A percentile compares a stretch with the other conserved stretches of the same genome.
Evolutionary conservation across 805 yeast species (phyloP).

Genomic region (Candida nanaspora): DNA sequence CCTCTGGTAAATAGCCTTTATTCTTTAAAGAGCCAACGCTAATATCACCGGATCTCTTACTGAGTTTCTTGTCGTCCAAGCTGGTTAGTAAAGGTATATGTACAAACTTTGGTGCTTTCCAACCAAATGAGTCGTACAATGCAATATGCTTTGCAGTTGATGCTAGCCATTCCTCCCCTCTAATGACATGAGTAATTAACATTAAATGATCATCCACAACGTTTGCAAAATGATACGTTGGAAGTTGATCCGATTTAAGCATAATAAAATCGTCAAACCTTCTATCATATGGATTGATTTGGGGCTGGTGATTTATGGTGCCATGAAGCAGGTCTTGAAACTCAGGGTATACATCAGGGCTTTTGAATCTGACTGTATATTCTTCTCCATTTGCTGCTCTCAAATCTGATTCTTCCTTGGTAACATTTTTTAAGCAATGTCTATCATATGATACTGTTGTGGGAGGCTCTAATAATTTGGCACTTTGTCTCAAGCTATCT

Average conservation of each 20-base stretch:
- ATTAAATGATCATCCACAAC: conserved; percentile 92
- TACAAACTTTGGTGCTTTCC: conserved; percentile 75
- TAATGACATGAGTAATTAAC: conserved; percentile 86
- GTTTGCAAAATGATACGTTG: conserved; percentile 95
- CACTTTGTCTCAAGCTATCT: conserved; percentile 59
- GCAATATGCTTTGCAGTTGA: conserved; percentile 95
- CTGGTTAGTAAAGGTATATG: conserved; percentile 88
- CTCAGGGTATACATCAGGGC: conserved; percentile 64
- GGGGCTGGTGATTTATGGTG: conserved; percentile 67
- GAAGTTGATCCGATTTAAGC: conserved; percentile 88
- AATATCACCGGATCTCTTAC: conserved; percentile 80
- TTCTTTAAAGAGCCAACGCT: conserved; percentile 54
- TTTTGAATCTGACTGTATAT: conserved; percentile 63
- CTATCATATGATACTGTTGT: conserved; percentile 91
- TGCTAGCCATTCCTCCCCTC: conserved; percentile 98
- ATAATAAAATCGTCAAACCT: conserved; percentile 87
- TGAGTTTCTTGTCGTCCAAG: conserved; percentile 63
- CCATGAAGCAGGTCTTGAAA: conserved; percentile 80
- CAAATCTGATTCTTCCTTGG: conserved; percentile 32
- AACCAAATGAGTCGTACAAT: conserved; percentile 75
- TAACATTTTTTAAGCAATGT: conserved; percentile 47
- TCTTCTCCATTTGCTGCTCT: conserved; percentile 29
- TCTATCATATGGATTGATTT: conserved; percentile 57
- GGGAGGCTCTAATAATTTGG: conserved; percentile 72
- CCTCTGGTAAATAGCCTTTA: conserved; percentile 76